phyloP scores from a whole-genome alignment of 257 asterid genomes.

The Solanum neorickii region DNA sequence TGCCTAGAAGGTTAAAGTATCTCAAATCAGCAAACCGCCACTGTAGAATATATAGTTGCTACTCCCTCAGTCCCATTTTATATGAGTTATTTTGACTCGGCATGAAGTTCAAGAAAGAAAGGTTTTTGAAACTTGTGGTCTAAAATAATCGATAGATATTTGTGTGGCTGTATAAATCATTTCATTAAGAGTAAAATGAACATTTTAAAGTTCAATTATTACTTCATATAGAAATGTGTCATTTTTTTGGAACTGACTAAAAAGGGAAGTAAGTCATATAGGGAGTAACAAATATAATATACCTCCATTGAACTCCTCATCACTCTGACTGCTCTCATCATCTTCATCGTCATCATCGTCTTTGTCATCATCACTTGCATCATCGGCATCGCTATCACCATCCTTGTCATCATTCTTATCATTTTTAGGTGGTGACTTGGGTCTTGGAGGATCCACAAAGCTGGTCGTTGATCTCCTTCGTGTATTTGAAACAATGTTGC shows the following conservation, averaged over 20 bases:
- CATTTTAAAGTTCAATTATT: too few species aligned
- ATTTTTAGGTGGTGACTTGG: conserved; percentile 18
- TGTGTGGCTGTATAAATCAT: neutral
- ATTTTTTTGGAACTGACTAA: neutral
- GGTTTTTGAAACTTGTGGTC: neutral
- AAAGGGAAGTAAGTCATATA: neutral
- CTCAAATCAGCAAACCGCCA: neutral
- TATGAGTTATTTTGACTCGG: neutral
- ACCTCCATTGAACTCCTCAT: conserved; percentile 80
- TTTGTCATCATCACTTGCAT: neutral
- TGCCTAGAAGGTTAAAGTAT: neutral
- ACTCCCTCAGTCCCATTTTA: neutral
- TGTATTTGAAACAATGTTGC: conserved; percentile 85
- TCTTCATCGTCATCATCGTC: conserved; percentile 17
- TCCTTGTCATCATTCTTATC: conserved; percentile 22
- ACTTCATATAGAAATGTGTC: neutral
- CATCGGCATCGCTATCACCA: conserved; percentile 5
- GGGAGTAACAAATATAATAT: neutral
- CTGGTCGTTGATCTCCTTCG: conserved; percentile 79
- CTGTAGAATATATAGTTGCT: neutral
- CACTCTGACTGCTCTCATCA: conserved; percentile 35
- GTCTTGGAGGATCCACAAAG: conserved; percentile 45
- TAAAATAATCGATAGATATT: too few species aligned
- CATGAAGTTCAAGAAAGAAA: neutral
- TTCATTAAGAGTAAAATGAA: neutral